These are phyloP conservation scores for Zasmidium angulare DNA, from an alignment of 2,329 filamentous ascomycete genomes.

Conservation along the genomic window DNA sequence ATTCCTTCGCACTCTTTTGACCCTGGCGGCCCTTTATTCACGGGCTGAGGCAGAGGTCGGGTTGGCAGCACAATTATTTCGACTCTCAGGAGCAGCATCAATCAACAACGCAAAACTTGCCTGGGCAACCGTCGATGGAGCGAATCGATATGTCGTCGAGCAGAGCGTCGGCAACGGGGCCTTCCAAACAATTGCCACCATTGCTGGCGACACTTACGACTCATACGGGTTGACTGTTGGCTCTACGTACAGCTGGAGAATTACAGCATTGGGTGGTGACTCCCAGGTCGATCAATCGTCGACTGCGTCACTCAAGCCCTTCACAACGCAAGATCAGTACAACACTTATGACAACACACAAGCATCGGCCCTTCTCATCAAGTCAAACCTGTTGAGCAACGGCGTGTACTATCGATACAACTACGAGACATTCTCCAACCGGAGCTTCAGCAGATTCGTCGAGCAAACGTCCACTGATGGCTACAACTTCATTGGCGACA, in stretches of 20 bases:
- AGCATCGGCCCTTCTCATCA: conserved; percentile 5
- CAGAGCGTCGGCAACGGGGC: conserved; percentile 9
- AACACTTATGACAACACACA: conserved; percentile 22
- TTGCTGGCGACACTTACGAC: conserved; percentile 15
- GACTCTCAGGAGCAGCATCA: conserved; percentile 11
- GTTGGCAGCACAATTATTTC: conserved; percentile 21
- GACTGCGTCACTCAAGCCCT: conserved; percentile 10
- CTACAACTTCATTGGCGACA: conserved; percentile 22
- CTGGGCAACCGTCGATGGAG: conserved; percentile 15
- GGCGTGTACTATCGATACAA: conserved; percentile 26
- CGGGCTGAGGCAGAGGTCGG: conserved; percentile 14
- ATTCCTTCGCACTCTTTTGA: not conserved
- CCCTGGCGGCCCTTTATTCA: conserved; percentile 7
- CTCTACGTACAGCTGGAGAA: conserved; percentile 10
- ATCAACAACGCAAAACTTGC: conserved; percentile 22
- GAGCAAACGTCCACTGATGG: conserved; percentile 24
- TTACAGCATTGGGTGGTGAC: conserved; percentile 15
- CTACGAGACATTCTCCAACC: conserved; percentile 16
- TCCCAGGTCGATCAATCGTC: conserved; percentile 12
- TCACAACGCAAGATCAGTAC: conserved; percentile 9
- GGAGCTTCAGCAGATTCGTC: conserved; percentile 17
- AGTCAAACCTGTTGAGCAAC: conserved; percentile 15
- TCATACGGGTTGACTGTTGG: conserved; percentile 12
- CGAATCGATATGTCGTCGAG: conserved; percentile 15
- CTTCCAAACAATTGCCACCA: conserved; percentile 12